Evolutionary conservation across 2,329 filamentous ascomycete species (phyloP), one percentile per base, ranked within the genome.

Genomic region (Claviceps purpurea): DNA sequence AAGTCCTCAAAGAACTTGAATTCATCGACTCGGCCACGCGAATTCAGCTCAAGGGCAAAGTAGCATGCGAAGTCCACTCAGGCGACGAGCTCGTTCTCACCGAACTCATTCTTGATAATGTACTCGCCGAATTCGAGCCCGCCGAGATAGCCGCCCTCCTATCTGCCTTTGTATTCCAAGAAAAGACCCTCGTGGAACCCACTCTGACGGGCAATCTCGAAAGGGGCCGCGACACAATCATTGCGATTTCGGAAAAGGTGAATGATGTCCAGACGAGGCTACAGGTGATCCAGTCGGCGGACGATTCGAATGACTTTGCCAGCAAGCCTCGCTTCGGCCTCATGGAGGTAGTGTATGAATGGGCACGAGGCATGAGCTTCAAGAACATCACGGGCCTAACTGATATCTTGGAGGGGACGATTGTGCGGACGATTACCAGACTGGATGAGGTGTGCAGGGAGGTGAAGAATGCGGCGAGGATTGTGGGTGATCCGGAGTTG

Each of bases 301-400:
- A 97, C 52, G 91, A 96, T 64, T 85, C 84, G 53, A 95, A 94
- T 61, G 91, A 97, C 67, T 96, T 96, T 63, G 85, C 87, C 39
- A 89, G 82, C 54, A 78, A 84, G 51, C 89, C 90, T 2, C 79
- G 91, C 10, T 98, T 98, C 64, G 93, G 91, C 1, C 78, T 98
- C 52, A 89, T 95, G 65, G 93, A 98, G 68, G 93, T 98, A 0
- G 94, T 98, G 38, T 96, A 97, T 65, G 93, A 98, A 68, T 98
- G 93, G 93, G 93, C 93, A 10, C 77, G 89, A 49, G 93, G 93
- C 26, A 97, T 97, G 89, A 91, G 87, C 50, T 98, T 98, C 76
- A 95, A 94, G 70, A 91, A 93, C 58, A 98, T 98, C 59, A 97
- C 91, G 0, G 87, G 91, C 58, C 71, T 98, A 64, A 98, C 93